Evolutionary conservation across 768 basidiomycete genomes (phyloP), one percentile per base, ranked within the genome.

Genomic region (Coprinellus micaceus): DNA sequence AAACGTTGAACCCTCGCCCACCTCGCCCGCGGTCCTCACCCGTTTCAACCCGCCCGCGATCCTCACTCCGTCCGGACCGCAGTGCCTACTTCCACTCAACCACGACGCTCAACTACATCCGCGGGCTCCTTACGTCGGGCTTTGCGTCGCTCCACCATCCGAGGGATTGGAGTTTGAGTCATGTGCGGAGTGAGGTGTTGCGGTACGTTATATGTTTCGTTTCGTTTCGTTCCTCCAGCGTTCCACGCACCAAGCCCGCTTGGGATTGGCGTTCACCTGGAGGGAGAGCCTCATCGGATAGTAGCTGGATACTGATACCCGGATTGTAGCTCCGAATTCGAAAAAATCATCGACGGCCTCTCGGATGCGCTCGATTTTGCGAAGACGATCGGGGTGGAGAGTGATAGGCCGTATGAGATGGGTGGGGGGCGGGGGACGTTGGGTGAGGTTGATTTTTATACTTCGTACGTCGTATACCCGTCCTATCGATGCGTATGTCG

Each of bases 51-150:
- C n/a, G n/a, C n/a, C n/a, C n/a, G n/a, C n/a, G n/a, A n/a, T n/a
- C n/a, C n/a, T n/a, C n/a, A n/a, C n/a, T n/a, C n/a, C n/a, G n/a
- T n/a, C n/a, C n/a, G n/a, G n/a, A n/a, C n/a, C n/a, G n/a, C 61
- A 94, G 91, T 59, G 94, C 96, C 2, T 98, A 98, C 79, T 98
- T 98, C 74, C 88, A 98, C 73, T 98, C 96, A 0, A 82, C 93
- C 0, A 82, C 94, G 7, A 98, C 97, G 0, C 78, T 98, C 40
- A 99, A 99, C 74, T 86, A 95, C 71, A 80, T 98, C 56, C 88
- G 97, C 17, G 82, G 86, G 2, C 81, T 98, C 36, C 82, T 99
- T 5, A 84, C 87, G 1, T 96, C 94, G 13, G 94, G 94, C 22
- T 98, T 98, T 66, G 96, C 94, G 0, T 93, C 91, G n/a, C 71